Percentiles rank a stretch among this genome's conserved stretches.
Evolutionary conservation across 2,329 filamentous ascomycete species (phyloP).

Genomic region (Aspergillus cejpii): DNA sequence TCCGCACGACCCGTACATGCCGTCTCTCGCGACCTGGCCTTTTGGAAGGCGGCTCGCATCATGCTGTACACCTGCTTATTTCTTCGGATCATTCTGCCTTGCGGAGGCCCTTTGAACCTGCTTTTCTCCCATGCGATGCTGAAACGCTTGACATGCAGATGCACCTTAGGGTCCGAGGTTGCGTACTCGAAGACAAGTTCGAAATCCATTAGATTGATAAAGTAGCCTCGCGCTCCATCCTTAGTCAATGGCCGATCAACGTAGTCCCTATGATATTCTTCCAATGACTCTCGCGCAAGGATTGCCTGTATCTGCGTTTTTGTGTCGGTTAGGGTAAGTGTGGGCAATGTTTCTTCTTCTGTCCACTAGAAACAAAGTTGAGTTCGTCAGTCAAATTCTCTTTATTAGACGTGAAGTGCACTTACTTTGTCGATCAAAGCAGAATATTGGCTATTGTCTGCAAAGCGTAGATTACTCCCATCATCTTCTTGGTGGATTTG

Average conservation of each 20-base stretch:
- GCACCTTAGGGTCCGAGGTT: conserved; percentile 16
- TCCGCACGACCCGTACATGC: background rate
- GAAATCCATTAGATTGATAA: conserved; percentile 30
- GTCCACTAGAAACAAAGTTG: conserved; percentile 21
- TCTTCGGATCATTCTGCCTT: conserved; percentile 19
- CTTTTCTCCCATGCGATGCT: conserved; percentile 18
- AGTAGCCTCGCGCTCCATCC: conserved; percentile 21
- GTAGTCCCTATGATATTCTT: conserved; percentile 16
- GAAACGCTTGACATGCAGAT: conserved; percentile 24
- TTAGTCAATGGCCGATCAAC: conserved; percentile 14
- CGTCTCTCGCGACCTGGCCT: conserved; percentile 7
- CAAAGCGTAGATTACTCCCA: conserved; percentile 32
- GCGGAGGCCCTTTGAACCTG: conserved; percentile 9
- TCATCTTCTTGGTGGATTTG: conserved; percentile 26
- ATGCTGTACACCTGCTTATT: conserved; percentile 12
- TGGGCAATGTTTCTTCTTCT: conserved; percentile 12
- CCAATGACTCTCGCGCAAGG: conserved; percentile 23
- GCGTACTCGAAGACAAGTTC: conserved; percentile 32
- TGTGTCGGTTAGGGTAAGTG: conserved; percentile 31
- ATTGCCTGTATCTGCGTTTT: conserved; percentile 30
- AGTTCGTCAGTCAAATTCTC: conserved; percentile 3
- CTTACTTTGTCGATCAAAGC: conserved; percentile 31
- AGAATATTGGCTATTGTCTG: conserved; percentile 1
- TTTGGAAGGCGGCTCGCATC: conserved; percentile 12
- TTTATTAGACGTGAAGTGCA: background rate